phyloP scores from a whole-genome alignment of 306 rosid species.

The Hylodesmum podocarpum region DNA sequence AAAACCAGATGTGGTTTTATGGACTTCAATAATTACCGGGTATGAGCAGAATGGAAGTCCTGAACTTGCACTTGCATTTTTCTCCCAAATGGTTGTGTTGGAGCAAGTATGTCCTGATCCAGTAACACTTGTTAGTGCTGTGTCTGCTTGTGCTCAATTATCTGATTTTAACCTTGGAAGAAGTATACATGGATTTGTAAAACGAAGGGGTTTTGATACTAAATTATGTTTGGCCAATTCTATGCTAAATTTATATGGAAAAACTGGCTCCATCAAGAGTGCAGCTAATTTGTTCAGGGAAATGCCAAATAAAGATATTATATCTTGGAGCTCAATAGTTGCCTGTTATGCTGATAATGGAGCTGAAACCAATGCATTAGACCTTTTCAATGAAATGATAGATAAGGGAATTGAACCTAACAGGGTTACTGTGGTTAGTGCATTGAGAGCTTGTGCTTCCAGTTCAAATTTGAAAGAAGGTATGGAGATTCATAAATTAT shows the following conservation, averaged over 20 bases:
- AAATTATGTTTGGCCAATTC: slow-evolving; percentile 60
- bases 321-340: slow-evolving; percentile 88
- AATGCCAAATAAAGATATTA: slow-evolving; percentile 59
- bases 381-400: slow-evolving; percentile 63
- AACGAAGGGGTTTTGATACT: slow-evolving; percentile 45
- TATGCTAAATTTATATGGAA: slow-evolving; percentile 61
- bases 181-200: slow-evolving; percentile 60
- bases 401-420: slow-evolving; percentile 53
- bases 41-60: slow-evolving; percentile 62
- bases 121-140: slow-evolving; percentile 71
- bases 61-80: slow-evolving; percentile 54
- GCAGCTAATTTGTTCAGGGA: slow-evolving; percentile 57
- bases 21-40: slow-evolving; percentile 72
- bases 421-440: slow-evolving; percentile 59
- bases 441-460: slow-evolving; percentile 65
- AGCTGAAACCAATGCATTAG: slow-evolving; percentile 46
- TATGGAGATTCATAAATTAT: slow-evolving; percentile 59
- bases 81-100: slow-evolving; percentile 50
- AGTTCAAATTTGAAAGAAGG: slow-evolving; percentile 61
- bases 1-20: slow-evolving; percentile 64
- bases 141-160: slow-evolving; percentile 66
- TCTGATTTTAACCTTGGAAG: slow-evolving; percentile 56
- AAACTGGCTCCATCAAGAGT: slow-evolving; percentile 47
- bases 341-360: slow-evolving; percentile 74
- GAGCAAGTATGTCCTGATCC: slow-evolving; percentile 46